Base-by-base conservation (phyloP, 345 rosid species). In the Ricinus communis region DNA sequence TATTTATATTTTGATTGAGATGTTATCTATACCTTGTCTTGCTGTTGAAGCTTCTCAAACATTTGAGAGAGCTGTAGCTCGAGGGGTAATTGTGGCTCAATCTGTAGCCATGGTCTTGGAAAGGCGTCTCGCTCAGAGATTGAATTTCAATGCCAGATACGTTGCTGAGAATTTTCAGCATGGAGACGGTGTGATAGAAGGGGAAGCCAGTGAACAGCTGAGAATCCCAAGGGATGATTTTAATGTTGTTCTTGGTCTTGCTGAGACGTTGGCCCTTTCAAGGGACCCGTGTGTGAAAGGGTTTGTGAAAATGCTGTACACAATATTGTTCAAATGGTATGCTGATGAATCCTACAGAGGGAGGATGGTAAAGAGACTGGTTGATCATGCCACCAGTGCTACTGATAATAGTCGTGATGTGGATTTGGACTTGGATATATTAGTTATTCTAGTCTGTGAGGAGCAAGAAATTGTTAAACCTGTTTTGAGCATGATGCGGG, bases 1-100 rank as follows among this genome's bases (percentile, higher is more conserved):
- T 77, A 88, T 93, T 57, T 91, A 85, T 78, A 81, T 96, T 64
- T 79, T 96, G 75, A 81, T 96, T 64, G 99, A 93, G 83, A 91
- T 96, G 97, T 76, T 96, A 52, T 91, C 99, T 27, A 88, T 91
- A 77, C 89, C 96, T 66, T 86, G 87, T 82, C 87, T 96, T 74
- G 95, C 96, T 67, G 85, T 76, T 72, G 96, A 93, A 79, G 96
- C 96, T 71, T 86, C 92, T 72, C 95, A 91, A 83, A 91, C 96
- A 15, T 90, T 96, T 51, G 95, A 91, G 87, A 89, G 89, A 81
- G 97, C 99, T 75, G 89, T 93, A 66, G 88, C 86, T 70, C 87
- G 87, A 72, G 98, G 99, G 76, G 87, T 87, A 73, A 81, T 96
- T 79, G 79, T 76, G 58, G 92, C 95, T 75, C 91, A 87, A 73